Percentiles rank a stretch among this genome's conserved stretches.
These are phyloP conservation scores for Thermoascus crustaceus DNA, from an alignment of 2,329 filamentous ascomycete species.

Conservation along the genomic window DNA sequence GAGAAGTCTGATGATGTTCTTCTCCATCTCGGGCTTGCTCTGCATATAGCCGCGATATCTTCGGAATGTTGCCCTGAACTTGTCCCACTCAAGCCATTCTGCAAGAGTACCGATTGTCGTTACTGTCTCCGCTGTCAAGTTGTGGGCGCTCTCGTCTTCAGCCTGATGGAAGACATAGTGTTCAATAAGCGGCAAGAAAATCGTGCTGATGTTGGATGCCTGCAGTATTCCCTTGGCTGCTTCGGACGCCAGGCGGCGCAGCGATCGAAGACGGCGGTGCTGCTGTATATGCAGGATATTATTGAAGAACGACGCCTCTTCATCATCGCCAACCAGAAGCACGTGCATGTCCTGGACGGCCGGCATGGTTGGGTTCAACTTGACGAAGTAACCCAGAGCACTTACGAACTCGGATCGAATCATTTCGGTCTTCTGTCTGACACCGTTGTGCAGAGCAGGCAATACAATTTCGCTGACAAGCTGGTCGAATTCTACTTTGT, in stretches of 20 bases:
- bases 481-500: slow-evolving; percentile 43
- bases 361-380: slow-evolving; percentile 59
- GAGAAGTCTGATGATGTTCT: slow-evolving; percentile 74
- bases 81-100: slow-evolving; percentile 75
- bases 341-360: slow-evolving; percentile 65
- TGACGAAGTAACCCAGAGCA: slow-evolving; percentile 70
- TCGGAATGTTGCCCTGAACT: slow-evolving; percentile 76
- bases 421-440: slow-evolving; percentile 70
- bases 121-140: slow-evolving; percentile 79
- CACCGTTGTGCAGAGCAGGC: slow-evolving; percentile 66
- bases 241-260: slow-evolving; percentile 65
- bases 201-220: slow-evolving; percentile 71
- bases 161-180: slow-evolving; percentile 84
- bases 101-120: slow-evolving; percentile 67
- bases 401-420: slow-evolving; percentile 75
- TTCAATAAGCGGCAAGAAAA: slow-evolving; percentile 85
- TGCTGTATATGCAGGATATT: slow-evolving; percentile 88
- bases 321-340: slow-evolving; percentile 63
- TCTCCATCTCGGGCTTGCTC: slow-evolving; percentile 73
- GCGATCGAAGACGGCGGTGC: slow-evolving; percentile 72
- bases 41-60: slow-evolving; percentile 76
- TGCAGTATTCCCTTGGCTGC: slow-evolving; percentile 57
- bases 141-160: slow-evolving; percentile 69
- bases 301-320: slow-evolving; percentile 80
- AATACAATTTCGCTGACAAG: slow-evolving; percentile 60